Evolutionary conservation across 768 basidiomycete species (phyloP).

Genomic region (Mycena filopes): DNA sequence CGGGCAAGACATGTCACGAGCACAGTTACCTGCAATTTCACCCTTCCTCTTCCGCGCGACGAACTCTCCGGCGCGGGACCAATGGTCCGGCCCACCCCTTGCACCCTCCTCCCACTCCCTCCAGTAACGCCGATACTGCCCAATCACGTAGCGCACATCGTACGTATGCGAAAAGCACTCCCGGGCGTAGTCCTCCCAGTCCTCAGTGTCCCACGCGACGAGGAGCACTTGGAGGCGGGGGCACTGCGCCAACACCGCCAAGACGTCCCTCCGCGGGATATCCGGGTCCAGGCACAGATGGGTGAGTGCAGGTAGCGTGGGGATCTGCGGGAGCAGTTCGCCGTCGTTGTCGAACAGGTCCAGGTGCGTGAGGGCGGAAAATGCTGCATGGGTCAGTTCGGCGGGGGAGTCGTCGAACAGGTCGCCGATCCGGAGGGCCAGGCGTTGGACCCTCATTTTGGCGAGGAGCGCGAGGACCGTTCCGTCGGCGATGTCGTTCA

Average conservation of each 20-base stretch:
- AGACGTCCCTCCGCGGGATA: not conserved
- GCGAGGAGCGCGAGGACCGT: too few relatives aligned
- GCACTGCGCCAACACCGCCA: not conserved
- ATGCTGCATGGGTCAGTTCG: too few relatives aligned
- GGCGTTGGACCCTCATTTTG: too few relatives aligned
- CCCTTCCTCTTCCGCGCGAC: not conserved
- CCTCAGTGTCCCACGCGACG: not conserved
- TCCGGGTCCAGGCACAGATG: not conserved
- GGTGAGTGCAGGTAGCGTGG: conserved; percentile 1
- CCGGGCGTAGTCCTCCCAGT: not conserved
- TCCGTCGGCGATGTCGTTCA: too few relatives aligned
- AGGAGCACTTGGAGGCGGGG: not conserved
- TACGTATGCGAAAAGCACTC: not conserved
- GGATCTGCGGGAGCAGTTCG: not conserved
- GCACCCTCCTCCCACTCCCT: not conserved
- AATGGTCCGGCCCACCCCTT: not conserved
- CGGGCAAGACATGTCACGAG: too few relatives aligned
- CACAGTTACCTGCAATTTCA: conserved; percentile 3
- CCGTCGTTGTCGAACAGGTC: not conserved
- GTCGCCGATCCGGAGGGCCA: too few relatives aligned
- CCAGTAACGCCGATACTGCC: not conserved
- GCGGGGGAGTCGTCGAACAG: too few relatives aligned
- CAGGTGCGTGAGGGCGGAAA: conserved; percentile 10
- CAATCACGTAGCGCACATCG: conserved; percentile 3
- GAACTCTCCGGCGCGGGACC: not conserved